Conservation (phyloP, 1,284 basidiomycete species). For the Porodaedalea pini region DNA sequence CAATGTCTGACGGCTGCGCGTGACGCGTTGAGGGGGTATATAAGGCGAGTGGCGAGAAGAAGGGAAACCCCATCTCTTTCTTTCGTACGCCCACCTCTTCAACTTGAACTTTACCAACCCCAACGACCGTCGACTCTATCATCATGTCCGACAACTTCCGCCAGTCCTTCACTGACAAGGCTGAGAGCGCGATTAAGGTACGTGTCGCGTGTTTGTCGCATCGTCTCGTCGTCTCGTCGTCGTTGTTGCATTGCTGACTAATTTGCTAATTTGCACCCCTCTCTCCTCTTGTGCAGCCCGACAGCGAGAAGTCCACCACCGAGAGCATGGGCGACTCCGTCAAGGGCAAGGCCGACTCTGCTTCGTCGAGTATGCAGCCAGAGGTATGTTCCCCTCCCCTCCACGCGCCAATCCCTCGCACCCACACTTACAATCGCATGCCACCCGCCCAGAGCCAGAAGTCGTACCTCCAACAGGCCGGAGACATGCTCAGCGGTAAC, state of each 20-base stretch:
- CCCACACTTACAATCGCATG: slow-evolving; percentile 26
- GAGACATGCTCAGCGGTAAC: slow-evolving; percentile 43
- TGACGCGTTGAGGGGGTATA: neutral
- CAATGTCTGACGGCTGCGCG: neutral
- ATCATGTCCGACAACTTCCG: slow-evolving; percentile 30
- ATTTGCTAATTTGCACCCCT: neutral
- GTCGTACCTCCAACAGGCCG: slow-evolving; percentile 39
- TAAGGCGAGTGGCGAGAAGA: neutral
- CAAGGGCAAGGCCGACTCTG: slow-evolving; percentile 37
- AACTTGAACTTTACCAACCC: no score
- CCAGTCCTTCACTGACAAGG: slow-evolving; percentile 54
- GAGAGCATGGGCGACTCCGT: slow-evolving; percentile 52
- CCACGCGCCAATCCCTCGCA: no score
- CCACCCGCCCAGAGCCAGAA: slow-evolving; percentile 38
- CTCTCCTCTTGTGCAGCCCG: slow-evolving; percentile 35
- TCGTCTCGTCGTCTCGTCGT: no score
- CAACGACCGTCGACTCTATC: neutral
- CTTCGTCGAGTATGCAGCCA: slow-evolving; percentile 41
- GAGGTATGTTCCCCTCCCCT: slow-evolving; percentile 34
- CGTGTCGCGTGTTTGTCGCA: no score
- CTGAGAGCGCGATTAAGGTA: slow-evolving; percentile 42
- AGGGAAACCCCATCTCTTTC: neutral
- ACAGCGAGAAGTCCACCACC: slow-evolving; percentile 48
- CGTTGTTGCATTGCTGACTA: neutral
- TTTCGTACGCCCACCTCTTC: neutral